These are phyloP conservation scores for Penicillium rolfsii DNA, from an alignment of 2,329 filamentous ascomycete species.

Conservation along the genomic window DNA sequence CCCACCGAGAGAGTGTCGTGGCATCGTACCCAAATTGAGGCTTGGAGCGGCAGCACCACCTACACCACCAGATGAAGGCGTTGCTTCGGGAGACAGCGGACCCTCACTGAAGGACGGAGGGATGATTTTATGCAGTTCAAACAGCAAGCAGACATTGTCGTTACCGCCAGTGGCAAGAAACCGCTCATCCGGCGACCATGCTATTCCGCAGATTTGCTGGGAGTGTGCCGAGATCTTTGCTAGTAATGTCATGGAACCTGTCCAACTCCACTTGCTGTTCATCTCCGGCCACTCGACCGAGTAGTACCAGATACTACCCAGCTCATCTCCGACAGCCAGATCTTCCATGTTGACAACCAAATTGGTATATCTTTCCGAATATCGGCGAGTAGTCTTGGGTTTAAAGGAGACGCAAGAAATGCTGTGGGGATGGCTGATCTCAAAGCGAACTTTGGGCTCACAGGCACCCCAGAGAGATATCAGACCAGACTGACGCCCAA, in stretches of 20 bases:
- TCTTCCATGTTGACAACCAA: slow-evolving; percentile 72
- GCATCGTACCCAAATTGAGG: slow-evolving; percentile 22
- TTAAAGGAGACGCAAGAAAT: slow-evolving; percentile 83
- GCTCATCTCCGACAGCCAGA: slow-evolving; percentile 81
- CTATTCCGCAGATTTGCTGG: slow-evolving; percentile 91
- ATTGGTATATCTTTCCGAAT: slow-evolving; percentile 53
- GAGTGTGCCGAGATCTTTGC: slow-evolving; percentile 76
- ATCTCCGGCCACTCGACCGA: slow-evolving; percentile 76
- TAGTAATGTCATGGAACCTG: slow-evolving; percentile 75
- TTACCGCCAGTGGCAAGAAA: slow-evolving; percentile 88
- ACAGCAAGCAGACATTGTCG: slow-evolving; percentile 85
- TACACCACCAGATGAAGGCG: slow-evolving; percentile 14
- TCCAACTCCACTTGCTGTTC: slow-evolving; percentile 68
- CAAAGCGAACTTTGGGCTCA: slow-evolving; percentile 68
- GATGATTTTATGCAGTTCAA: slow-evolving; percentile 66
- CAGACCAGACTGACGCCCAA: slow-evolving; percentile 76
- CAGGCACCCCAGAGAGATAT: slow-evolving; percentile 78
- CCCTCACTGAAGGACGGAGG: slow-evolving; percentile 20
- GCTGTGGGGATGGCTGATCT: slow-evolving; percentile 70
- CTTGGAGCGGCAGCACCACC: slow-evolving; percentile 29
- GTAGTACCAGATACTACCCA: slow-evolving; percentile 84
- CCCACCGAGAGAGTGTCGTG: slow-evolving; percentile 30
- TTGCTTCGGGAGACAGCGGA: slow-evolving; percentile 14
- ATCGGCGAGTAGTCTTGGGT: slow-evolving; percentile 59
- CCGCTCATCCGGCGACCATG: slow-evolving; percentile 77